Percentiles rank a stretch among this genome's conserved stretches.
Evolutionary conservation across 1,284 basidiomycete genomes (phyloP).

Genomic region (Irpex lacteus): DNA sequence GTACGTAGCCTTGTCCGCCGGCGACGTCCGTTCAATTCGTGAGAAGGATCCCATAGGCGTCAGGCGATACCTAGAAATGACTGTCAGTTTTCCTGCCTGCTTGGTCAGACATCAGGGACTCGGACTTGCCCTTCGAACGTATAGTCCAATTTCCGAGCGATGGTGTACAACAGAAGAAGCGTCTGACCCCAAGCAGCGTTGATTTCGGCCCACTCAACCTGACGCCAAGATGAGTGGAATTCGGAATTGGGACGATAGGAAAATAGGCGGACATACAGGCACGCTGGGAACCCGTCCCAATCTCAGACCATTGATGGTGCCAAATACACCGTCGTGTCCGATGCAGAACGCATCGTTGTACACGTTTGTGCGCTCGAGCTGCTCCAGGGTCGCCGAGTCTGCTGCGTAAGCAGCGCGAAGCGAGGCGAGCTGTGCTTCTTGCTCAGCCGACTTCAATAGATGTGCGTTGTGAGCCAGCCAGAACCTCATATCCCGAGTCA

Average conservation of each 20-base stretch:
- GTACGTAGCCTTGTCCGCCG: conserved; percentile 78
- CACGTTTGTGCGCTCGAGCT: conserved; percentile 92
- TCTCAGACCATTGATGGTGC: conserved; percentile 95
- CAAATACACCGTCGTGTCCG: conserved; percentile 90
- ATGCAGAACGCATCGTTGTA: conserved; percentile 99
- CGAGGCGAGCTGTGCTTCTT: conserved; percentile 67
- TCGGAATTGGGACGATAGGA: not conserved
- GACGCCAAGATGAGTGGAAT: conserved; percentile 2
- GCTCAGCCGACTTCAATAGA: conserved; percentile 59
- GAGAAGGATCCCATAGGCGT: conserved; percentile 94
- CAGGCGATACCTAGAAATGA: conserved; percentile 69
- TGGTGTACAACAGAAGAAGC: conserved; percentile 85
- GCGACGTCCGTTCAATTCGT: conserved; percentile 76
- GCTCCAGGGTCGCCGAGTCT: conserved; percentile 74
- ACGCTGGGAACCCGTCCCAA: conserved; percentile 83
- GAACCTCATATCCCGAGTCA: conserved; percentile 52
- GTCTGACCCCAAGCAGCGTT: conserved; percentile 99
- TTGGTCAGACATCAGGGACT: not conserved
- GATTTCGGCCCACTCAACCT: conserved; percentile 98
- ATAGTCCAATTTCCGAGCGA: conserved; percentile 87
- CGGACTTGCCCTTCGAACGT: conserved; percentile 75
- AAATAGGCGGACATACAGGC: conserved; percentile 44
- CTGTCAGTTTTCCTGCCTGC: conserved; percentile 11
- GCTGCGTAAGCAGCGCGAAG: conserved; percentile 74
- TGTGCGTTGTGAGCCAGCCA: conserved; percentile 81